Conservation (phyloP, 371 early-diverging fungal species). For the Dinochytrium kinnereticum region DNA sequence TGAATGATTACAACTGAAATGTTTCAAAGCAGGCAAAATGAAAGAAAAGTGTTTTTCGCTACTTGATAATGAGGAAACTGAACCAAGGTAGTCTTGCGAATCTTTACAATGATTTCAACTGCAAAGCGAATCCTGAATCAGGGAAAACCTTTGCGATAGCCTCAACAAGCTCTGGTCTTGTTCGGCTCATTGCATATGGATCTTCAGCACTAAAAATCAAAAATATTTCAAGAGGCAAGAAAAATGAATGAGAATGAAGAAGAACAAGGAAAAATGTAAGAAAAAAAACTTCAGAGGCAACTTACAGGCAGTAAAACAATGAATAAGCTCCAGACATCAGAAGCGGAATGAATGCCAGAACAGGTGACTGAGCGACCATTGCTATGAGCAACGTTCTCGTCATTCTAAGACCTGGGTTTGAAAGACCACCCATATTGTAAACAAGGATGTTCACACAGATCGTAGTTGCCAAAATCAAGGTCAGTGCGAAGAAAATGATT, state of each 20-base stretch:
- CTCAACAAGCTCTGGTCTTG: slow-evolving; percentile 7
- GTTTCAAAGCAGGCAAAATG: too few relatives aligned
- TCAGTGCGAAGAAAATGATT: neutral
- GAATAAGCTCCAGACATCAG: neutral
- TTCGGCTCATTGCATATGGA: neutral
- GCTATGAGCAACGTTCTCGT: neutral
- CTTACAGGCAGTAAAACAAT: slow-evolving; percentile 13
- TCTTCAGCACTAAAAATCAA: neutral
- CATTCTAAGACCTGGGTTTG: too few relatives aligned
- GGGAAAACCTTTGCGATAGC: neutral
- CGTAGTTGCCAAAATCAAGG: neutral
- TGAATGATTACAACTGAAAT: too few relatives aligned
- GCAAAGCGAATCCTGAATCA: neutral
- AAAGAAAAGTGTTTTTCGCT: too few relatives aligned
- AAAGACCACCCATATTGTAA: neutral
- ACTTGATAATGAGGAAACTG: too few relatives aligned
- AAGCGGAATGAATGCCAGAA: neutral
- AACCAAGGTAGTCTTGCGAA: too few relatives aligned
- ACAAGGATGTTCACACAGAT: neutral
- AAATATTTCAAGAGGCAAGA: neutral
- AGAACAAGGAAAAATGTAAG: too few relatives aligned
- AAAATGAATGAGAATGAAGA: too few relatives aligned
- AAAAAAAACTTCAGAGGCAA: too few relatives aligned
- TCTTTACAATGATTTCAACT: too few relatives aligned
- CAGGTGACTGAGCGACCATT: neutral